These are phyloP conservation scores for Boletus fagicola DNA, from an alignment of 768 basidiomycete species.

Conservation along the genomic window DNA sequence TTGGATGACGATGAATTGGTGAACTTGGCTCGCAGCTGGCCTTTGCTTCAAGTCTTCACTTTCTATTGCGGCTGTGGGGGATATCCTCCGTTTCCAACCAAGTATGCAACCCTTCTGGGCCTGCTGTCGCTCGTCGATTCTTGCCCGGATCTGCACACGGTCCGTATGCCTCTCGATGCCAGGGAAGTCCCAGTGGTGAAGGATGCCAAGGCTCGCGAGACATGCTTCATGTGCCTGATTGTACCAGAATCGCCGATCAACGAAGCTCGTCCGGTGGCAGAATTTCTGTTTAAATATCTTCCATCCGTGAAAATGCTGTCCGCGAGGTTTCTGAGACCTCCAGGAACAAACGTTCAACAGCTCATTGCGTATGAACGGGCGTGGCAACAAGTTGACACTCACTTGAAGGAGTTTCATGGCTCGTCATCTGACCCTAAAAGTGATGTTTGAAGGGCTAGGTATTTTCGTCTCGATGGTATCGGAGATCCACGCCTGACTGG, in stretches of 20 bases:
- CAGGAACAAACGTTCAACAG: background rate
- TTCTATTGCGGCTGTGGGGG: slow-evolving; percentile 6
- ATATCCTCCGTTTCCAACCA: slow-evolving; percentile 4
- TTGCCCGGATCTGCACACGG: background rate
- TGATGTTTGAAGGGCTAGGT: background rate
- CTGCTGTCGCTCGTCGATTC: slow-evolving; percentile 4
- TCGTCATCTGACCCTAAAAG: background rate
- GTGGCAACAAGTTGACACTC: background rate
- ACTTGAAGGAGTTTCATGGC: background rate
- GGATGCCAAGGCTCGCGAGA: background rate
- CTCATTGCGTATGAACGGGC: background rate
- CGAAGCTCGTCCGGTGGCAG: slow-evolving; percentile 8
- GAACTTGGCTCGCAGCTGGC: slow-evolving; percentile 8
- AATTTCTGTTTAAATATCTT: slow-evolving; percentile 8
- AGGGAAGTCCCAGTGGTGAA: slow-evolving; percentile 6
- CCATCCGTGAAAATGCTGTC: slow-evolving; percentile 1
- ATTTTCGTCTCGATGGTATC: too few species aligned
- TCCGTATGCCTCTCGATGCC: slow-evolving; percentile 14
- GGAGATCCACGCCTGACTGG: background rate
- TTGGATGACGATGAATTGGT: slow-evolving; percentile 9
- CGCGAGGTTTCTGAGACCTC: background rate
- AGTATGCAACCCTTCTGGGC: slow-evolving; percentile 8
- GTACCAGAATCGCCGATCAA: slow-evolving; percentile 15
- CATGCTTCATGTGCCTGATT: background rate
- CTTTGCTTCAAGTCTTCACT: slow-evolving; percentile 1